phyloP scores from a whole-genome alignment of 2,329 filamentous ascomycete genomes.

The Laburnicola sp. region DNA sequence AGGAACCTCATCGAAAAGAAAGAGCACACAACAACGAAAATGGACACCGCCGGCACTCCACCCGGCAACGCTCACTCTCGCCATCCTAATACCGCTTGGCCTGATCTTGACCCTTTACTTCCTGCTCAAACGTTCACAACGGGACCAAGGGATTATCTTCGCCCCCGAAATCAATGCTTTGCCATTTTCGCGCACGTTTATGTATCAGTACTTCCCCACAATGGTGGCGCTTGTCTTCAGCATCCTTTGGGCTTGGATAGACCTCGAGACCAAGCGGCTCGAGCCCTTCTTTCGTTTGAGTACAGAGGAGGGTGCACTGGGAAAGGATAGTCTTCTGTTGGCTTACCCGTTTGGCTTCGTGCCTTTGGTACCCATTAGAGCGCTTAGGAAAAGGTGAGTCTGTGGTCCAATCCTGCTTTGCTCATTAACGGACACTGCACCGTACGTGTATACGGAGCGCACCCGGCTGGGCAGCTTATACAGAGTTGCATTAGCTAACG shows the following conservation, averaged over 20 bases:
- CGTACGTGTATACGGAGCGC: too few relatives aligned
- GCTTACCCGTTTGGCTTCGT: constrained; percentile 59
- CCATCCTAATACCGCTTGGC: constrained; percentile 14
- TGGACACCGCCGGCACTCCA: constrained; percentile 31
- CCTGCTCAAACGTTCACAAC: constrained; percentile 47
- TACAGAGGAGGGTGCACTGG: constrained; percentile 48
- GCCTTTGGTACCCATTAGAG: constrained; percentile 49
- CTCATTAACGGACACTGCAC: too few relatives aligned
- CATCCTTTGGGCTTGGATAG: constrained; percentile 62
- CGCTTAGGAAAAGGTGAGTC: constrained; percentile 38
- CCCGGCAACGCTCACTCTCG: constrained; percentile 14
- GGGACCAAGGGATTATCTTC: constrained; percentile 50
- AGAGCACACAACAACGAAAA: neutral
- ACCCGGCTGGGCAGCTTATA: neutral
- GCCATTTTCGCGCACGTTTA: constrained; percentile 49
- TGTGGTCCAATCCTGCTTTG: too few relatives aligned
- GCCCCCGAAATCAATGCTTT: constrained; percentile 44
- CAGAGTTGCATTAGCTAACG: constrained; percentile 6
- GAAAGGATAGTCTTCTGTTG: constrained; percentile 54
- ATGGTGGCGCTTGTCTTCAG: constrained; percentile 60
- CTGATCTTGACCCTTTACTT: constrained; percentile 53
- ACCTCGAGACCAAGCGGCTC: constrained; percentile 61
- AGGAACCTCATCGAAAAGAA: neutral
- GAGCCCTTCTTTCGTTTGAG: constrained; percentile 65
- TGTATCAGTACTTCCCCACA: constrained; percentile 55